Evolutionary conservation across 108 stramenopile genomes (phyloP).

Genomic region (Cylindrotheca fusiformis): DNA sequence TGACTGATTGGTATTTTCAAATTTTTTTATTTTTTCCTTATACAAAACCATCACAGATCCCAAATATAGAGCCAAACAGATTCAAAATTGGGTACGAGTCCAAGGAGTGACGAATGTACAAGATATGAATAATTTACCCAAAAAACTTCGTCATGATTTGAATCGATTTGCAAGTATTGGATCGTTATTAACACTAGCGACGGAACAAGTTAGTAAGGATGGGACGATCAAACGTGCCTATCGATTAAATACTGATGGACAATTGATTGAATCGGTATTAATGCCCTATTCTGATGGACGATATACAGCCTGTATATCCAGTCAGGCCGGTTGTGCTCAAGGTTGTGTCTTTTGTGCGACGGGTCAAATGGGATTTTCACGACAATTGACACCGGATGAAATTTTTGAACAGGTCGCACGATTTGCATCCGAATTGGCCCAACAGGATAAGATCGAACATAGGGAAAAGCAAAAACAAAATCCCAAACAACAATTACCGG

Average conservation of each 20-base stretch:
- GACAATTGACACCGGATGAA: slow-evolving; percentile 89
- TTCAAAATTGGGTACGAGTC: slow-evolving; percentile 76
- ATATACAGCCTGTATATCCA: slow-evolving; percentile 93
- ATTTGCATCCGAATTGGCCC: slow-evolving; percentile 63
- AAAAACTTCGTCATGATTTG: slow-evolving; percentile 57
- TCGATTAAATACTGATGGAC: slow-evolving; percentile 73
- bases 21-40: neutral
- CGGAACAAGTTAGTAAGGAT: slow-evolving; percentile 76
- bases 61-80: slow-evolving; percentile 85
- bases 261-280: slow-evolving; percentile 93
- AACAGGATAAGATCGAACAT: slow-evolving; percentile 18
- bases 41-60: slow-evolving; percentile 35
- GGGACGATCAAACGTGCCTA: slow-evolving; percentile 95
- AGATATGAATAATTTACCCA: slow-evolving; percentile 88
- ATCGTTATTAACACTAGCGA: slow-evolving; percentile 44
- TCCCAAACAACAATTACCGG: slow-evolving; percentile 15
- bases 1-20: no score
- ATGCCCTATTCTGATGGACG: slow-evolving; percentile 97
- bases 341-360: slow-evolving; percentile 89
- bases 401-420: slow-evolving; percentile 90
- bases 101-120: slow-evolving; percentile 72
- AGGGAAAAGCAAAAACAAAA: slow-evolving; percentile 6
- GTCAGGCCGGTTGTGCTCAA: slow-evolving; percentile 97
- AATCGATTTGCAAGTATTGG: slow-evolving; percentile 49
- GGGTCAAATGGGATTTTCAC: slow-evolving; percentile 96